Conservation (phyloP, 2,329 filamentous ascomycete species). For the Aspergillus versicolor region DNA sequence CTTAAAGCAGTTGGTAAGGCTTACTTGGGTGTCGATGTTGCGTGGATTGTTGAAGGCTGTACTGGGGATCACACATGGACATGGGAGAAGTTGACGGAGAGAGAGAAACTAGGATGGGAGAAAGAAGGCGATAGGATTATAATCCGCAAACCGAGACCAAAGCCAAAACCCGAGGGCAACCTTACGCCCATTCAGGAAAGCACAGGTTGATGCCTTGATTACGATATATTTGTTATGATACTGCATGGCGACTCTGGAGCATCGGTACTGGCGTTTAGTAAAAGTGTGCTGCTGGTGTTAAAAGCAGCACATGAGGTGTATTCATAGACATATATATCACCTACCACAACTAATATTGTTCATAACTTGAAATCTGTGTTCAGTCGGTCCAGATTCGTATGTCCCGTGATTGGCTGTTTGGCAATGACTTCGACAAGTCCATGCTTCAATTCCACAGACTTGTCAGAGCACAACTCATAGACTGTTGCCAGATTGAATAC, state of each 20-base stretch:
- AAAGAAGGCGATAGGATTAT: conserved; percentile 69
- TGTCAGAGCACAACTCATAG: conserved; percentile 87
- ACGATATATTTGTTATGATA: conserved; percentile 3
- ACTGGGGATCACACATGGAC: conserved; percentile 45
- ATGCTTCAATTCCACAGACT: conserved; percentile 67
- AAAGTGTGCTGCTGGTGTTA: neutral
- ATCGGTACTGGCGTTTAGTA: conserved; percentile 20
- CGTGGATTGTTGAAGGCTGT: conserved; percentile 61
- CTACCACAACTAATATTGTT: conserved; percentile 15
- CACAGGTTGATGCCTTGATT: conserved; percentile 1
- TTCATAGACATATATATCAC: conserved; percentile 8
- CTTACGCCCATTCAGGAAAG: conserved; percentile 19
- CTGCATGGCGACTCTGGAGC: conserved; percentile 17
- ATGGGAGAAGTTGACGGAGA: conserved; percentile 70
- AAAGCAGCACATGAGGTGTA: neutral
- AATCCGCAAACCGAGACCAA: conserved; percentile 62
- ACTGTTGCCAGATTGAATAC: conserved; percentile 89
- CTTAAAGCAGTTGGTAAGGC: conserved; percentile 82
- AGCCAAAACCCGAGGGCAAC: conserved; percentile 23
- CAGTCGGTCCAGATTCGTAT: conserved; percentile 67
- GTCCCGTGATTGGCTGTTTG: conserved; percentile 51
- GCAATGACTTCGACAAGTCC: conserved; percentile 70
- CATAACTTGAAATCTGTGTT: conserved; percentile 76
- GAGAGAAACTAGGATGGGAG: conserved; percentile 82
- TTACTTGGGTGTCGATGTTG: conserved; percentile 76